Evolutionary conservation across 2,329 filamentous ascomycete genomes (phyloP).

Genomic region (Scortechinia acanthostroma): DNA sequence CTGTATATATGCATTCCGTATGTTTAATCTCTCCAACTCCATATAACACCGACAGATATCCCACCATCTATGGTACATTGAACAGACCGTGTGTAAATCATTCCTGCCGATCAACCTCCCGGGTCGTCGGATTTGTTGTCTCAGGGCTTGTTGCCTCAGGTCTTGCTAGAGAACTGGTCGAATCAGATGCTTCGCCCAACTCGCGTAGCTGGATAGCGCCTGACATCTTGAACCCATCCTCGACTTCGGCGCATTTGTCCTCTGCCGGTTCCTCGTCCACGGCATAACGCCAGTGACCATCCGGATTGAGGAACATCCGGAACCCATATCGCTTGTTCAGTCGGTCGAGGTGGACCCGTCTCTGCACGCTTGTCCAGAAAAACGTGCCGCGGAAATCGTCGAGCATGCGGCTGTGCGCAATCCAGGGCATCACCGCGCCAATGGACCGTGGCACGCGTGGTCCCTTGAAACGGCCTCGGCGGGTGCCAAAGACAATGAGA

Average conservation of each 20-base stretch:
- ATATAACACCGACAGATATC: too few species aligned
- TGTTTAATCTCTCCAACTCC: too few species aligned
- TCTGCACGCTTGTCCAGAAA: background rate
- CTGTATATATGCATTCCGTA: too few species aligned
- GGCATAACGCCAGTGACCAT: slow-evolving; percentile 1
- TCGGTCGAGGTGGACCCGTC: background rate
- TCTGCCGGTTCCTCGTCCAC: background rate
- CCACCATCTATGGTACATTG: too few species aligned
- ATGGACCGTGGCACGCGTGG: background rate
- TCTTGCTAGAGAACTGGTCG: too few species aligned
- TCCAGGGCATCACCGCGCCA: background rate
- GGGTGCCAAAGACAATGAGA: slow-evolving; percentile 1
- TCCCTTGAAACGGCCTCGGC: background rate
- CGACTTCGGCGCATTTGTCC: too few species aligned
- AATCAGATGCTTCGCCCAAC: too few species aligned
- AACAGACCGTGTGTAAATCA: too few species aligned
- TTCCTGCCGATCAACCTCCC: too few species aligned
- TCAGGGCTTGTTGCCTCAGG: background rate
- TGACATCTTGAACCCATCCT: too few species aligned
- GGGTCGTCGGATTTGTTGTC: background rate
- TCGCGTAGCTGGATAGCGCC: background rate
- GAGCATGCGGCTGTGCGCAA: background rate
- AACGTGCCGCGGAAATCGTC: background rate
- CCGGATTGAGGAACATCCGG: background rate
- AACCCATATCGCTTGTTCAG: background rate